These are phyloP conservation scores for Fallopia convolvulus DNA, from an alignment of 148 eudicot species.

Conservation along the genomic window DNA sequence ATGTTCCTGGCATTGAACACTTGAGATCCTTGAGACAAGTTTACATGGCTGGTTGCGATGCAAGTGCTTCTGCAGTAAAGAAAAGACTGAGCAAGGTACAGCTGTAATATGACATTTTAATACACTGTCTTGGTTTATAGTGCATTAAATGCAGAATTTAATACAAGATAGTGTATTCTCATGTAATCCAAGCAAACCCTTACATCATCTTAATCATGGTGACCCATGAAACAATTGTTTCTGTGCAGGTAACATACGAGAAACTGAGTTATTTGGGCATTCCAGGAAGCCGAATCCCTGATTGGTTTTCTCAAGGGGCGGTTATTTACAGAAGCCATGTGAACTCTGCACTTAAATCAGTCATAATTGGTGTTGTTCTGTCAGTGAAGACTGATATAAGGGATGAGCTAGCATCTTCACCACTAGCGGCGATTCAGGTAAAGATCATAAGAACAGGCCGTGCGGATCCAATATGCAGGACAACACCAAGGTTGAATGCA, in stretches of 20 bases:
- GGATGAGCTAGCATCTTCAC: constrained; percentile 13
- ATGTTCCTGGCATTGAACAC: constrained; percentile 48
- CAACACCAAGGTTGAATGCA: constrained; percentile 25
- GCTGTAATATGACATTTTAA: constrained; percentile 2
- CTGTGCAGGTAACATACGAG: constrained; percentile 41
- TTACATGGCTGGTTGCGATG: constrained; percentile 46
- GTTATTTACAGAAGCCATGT: constrained; percentile 26
- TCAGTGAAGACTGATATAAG: constrained; percentile 25
- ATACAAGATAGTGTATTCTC: no score
- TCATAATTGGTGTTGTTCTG: constrained; percentile 37
- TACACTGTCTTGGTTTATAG: no score
- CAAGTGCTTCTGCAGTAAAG: constrained; percentile 22
- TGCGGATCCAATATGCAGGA: constrained; percentile 14
- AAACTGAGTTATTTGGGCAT: constrained; percentile 30
- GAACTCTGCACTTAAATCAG: constrained; percentile 33
- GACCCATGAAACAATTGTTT: neutral
- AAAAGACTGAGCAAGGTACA: constrained; percentile 37
- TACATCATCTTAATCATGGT: neutral
- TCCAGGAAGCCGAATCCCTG: constrained; percentile 49
- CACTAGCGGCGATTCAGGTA: constrained; percentile 26
- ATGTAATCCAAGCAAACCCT: no score
- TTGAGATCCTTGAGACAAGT: constrained; percentile 46
- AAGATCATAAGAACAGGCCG: constrained; percentile 22
- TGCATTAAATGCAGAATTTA: no score
- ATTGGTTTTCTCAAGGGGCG: constrained; percentile 37